A percentile compares a stretch with the other conserved stretches of the same genome.
These are phyloP conservation scores for Boletus subparvulus DNA, from an alignment of 768 basidiomycete species.

Conservation along the genomic window DNA sequence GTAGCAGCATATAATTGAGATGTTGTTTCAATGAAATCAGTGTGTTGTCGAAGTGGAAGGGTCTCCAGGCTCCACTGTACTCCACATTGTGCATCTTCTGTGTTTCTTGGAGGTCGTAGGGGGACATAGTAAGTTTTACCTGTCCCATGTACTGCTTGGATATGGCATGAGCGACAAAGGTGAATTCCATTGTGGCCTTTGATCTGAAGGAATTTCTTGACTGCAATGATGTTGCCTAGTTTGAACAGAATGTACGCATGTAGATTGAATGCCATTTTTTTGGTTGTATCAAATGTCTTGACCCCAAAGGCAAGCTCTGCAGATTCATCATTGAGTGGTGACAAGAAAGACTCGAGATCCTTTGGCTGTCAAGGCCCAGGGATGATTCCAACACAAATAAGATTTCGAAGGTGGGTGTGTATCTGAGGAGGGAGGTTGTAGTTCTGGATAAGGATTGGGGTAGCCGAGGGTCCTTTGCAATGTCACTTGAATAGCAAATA, in stretches of 20 bases:
- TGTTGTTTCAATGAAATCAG: constrained; percentile 20
- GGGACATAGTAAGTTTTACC: not conserved
- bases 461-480: constrained; percentile 26
- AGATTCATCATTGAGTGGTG: constrained; percentile 38
- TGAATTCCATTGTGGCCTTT: constrained; percentile 38
- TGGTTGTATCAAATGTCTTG: too few species aligned
- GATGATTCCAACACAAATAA: constrained; percentile 43
- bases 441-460: constrained; percentile 43
- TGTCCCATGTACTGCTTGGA: constrained; percentile 21
- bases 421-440: constrained; percentile 42
- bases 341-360: constrained; percentile 39
- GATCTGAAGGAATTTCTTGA: constrained; percentile 32
- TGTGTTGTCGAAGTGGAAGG: constrained; percentile 38
- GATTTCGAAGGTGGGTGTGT: constrained; percentile 34
- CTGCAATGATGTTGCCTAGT: constrained; percentile 37
- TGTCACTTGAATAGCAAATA: constrained; percentile 39
- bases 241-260: constrained; percentile 34
- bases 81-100: too few species aligned
- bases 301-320: constrained; percentile 38
- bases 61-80: constrained; percentile 6
- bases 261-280: too few species aligned
- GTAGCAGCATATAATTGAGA: too few species aligned
- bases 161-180: constrained; percentile 37
- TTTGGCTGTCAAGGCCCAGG: constrained; percentile 46
- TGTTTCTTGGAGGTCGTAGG: not conserved